Evolutionary conservation across 176 grass and related monocot species (phyloP).

Genomic region (Themeda triandra): DNA sequence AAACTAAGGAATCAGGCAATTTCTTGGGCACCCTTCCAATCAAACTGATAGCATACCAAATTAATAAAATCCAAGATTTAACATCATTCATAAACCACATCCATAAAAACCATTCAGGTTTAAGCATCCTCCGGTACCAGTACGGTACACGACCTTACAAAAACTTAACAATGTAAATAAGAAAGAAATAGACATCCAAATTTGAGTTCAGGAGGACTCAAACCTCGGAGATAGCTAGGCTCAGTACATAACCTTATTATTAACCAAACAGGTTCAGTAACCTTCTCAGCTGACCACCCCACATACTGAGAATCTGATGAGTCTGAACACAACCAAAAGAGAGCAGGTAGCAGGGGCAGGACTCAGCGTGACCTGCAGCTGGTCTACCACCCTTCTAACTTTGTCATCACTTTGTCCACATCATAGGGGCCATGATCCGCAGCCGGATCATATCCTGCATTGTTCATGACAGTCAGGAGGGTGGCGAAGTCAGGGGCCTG

Average conservation of each 20-base stretch:
- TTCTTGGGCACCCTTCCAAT: no score
- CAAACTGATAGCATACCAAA: neutral
- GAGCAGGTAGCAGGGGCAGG: neutral
- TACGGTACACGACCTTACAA: no score
- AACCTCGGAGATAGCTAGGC: neutral
- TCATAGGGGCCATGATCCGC: constrained; percentile 31
- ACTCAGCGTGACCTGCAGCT: neutral
- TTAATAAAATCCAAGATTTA: neutral
- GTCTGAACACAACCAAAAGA: neutral
- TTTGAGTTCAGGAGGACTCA: neutral
- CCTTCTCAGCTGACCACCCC: neutral
- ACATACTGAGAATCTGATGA: neutral
- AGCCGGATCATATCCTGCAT: neutral
- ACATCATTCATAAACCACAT: neutral
- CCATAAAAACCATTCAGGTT: neutral
- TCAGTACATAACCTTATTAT: neutral
- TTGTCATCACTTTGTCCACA: constrained; percentile 39
- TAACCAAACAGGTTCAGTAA: neutral
- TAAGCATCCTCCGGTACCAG: no score
- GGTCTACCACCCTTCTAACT: neutral
- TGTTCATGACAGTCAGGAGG: constrained; percentile 36
- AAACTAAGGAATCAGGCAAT: neutral
- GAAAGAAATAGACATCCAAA: neutral
- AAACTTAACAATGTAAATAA: neutral
- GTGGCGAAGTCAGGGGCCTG: constrained; percentile 37